Conservation (phyloP, 768 basidiomycete species). For the Collybia mongolica region DNA sequence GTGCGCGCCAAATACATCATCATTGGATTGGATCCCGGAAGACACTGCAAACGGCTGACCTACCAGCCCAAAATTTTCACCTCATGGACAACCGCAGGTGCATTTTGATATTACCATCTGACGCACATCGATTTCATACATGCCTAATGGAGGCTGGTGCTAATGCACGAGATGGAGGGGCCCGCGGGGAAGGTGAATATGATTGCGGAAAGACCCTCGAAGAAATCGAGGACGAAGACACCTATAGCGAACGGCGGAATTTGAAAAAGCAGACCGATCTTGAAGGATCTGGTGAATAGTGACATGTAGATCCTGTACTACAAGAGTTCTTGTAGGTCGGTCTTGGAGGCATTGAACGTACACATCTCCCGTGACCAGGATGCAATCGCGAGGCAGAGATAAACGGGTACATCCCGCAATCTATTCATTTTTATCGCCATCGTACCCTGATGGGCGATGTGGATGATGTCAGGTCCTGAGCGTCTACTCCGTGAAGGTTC, state of each 20-base stretch:
- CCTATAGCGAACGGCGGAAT: constrained; percentile 36
- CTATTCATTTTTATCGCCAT: too few species aligned
- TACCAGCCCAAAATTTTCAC: constrained; percentile 74
- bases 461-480: too few species aligned
- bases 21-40: constrained; percentile 84
- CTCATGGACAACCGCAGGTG: constrained; percentile 72
- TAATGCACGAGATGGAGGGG: constrained; percentile 9
- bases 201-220: not conserved
- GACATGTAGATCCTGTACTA: constrained; percentile 7
- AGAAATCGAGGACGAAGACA: constrained; percentile 24
- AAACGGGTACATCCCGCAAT: too few species aligned
- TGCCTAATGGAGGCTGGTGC: constrained; percentile 9
- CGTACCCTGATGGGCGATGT: too few species aligned
- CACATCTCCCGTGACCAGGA: too few species aligned
- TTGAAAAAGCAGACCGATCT: constrained; percentile 54
- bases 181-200: not conserved
- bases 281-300: constrained; percentile 59
- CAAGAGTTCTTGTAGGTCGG: too few species aligned
- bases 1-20: constrained; percentile 88
- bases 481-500: too few species aligned
- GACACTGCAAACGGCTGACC: constrained; percentile 61
- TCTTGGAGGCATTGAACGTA: too few species aligned
- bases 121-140: constrained; percentile 54
- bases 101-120: constrained; percentile 59
- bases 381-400: too few species aligned